Evolutionary conservation across 225 moss, liverwort and hornwort genomes (phyloP), one percentile per base, ranked within the genome.

Genomic region (Lunularia cruciata): DNA sequence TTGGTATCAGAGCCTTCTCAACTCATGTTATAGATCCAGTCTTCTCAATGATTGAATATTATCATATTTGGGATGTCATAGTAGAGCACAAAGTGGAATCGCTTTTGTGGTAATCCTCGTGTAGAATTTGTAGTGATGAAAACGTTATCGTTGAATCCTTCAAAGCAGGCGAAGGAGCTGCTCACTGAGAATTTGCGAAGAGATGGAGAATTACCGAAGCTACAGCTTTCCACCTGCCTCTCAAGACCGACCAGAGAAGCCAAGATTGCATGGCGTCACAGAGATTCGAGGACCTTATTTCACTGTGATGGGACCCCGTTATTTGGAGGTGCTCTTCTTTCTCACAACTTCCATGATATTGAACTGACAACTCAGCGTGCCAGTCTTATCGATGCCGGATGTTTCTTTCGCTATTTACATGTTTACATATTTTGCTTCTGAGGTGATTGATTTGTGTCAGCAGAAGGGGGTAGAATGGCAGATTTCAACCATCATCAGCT

Each of bases 251-350:
- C 55, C 60, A 28, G 69, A 69, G 65, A 87, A 76, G 76, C 85
- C 83, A 25, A 79, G 83, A 11, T 46, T 57, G 54, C 72, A 73
- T 31, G 90, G 90, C 36, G 36, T 90, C 56, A 90, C 90, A 13
- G 90, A 90, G 63, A 75, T 90, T 75, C 85, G 82, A 53, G 90
- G 90, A 37, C 87, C 90, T 20, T 84, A 85, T 40, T 87, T 83
- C 74, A 79, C 83, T 76, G 76, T 84, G 56, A 80, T 76, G 73
- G 90, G 83, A 58, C 75, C 85, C 25, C 73, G 75, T 18, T 73
- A 76, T 55, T 65, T 90, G 68, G 85, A 90, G 87, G 90, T 87
- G 20, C 35, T 27, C 18, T 20, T 35, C 26, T 3, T n/a, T n/a
- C n/a, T n/a, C n/a, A n/a, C n/a, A n/a, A n/a, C n/a, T n/a, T n/a